Base-by-base conservation (phyloP, 2,329 filamentous ascomycete species). In the Fusarium brevicatenulatum region DNA sequence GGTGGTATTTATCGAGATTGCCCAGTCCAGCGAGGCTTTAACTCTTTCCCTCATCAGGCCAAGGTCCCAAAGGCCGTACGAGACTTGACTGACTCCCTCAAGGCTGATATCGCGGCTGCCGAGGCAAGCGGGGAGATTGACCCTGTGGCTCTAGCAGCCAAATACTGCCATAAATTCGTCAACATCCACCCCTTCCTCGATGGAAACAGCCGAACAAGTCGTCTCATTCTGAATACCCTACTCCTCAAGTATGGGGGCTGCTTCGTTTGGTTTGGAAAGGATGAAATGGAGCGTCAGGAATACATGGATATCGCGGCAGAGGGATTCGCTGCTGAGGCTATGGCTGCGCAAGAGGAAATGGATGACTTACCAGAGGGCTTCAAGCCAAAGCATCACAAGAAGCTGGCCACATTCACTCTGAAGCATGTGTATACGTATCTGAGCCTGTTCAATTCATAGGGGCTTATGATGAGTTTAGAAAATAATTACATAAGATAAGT, bases 151-250 rank as follows among this genome's bases (percentile, higher is more conserved):
- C 56, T 82, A 1, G 78, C 77, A 13, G 75, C 75, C n/a, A 76
- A 77, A 30, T 78, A 79, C 32, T 78, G 71, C 37, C 73, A 82
- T 15, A 58, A 52, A 0, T 78, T 83, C 30, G 76, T 81, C 43
- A 78, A 73, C 23, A 82, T 82, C 9, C 80, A 83, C 19, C 81
- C 81, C 0, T 83, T 83, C 39, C 63, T 68, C 2, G 81, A 83
- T 28, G 81, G 80, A 0, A 83, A 83, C 23, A 81, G 80, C 1
- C 66, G 80, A 1, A 71, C 75, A 28, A 81, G 77, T 21, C 75
- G 80, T 2, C 71, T 83, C 1, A 65, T 83, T 4, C 42, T 82
- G 0, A 83, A 82, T 30, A 66, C 75, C 3, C 42, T 82, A 1
- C 71, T 82, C 1, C n/a, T 81, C 10, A 80, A 79, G 30, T 81